These are phyloP conservation scores for Acidomyces sp. DNA, from an alignment of 495 filamentous ascomycete species.

Conservation along the genomic window DNA sequence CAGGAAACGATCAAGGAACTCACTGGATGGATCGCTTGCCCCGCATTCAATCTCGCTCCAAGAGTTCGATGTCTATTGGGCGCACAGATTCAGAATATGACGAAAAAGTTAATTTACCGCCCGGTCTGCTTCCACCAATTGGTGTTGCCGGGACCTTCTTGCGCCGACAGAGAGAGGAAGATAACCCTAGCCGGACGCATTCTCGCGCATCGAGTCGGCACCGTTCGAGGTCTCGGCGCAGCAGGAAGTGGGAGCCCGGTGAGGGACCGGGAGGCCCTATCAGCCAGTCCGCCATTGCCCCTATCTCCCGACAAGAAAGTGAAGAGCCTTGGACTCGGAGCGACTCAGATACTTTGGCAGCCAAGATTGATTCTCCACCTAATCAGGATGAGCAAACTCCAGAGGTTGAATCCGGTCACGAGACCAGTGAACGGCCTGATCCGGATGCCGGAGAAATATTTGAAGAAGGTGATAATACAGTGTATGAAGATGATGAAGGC, in stretches of 20 bases:
- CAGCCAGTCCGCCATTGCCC: slow-evolving; percentile 77
- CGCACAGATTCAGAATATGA: slow-evolving; percentile 42
- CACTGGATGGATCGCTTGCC: slow-evolving; percentile 92
- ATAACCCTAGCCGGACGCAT: slow-evolving; percentile 31
- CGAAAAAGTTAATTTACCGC: slow-evolving; percentile 54
- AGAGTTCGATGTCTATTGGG: slow-evolving; percentile 69
- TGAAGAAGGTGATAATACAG: slow-evolving; percentile 68
- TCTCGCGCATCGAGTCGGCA: slow-evolving; percentile 50
- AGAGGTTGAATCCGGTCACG: neutral
- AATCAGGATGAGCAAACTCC: slow-evolving; percentile 14
- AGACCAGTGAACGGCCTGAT: neutral
- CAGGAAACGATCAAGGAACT: slow-evolving; percentile 75
- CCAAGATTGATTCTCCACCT: slow-evolving; percentile 23
- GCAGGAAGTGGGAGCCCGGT: slow-evolving; percentile 57
- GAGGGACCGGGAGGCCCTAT: slow-evolving; percentile 79
- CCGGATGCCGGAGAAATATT: slow-evolving; percentile 35
- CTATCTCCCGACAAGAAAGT: slow-evolving; percentile 40
- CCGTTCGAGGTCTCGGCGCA: slow-evolving; percentile 47
- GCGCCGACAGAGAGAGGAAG: slow-evolving; percentile 67
- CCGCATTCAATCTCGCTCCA: slow-evolving; percentile 72
- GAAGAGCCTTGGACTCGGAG: slow-evolving; percentile 20
- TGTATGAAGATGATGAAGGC: slow-evolving; percentile 79
- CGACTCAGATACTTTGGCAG: slow-evolving; percentile 29
- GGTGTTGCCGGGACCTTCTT: slow-evolving; percentile 68
- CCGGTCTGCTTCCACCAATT: slow-evolving; percentile 60